Conservation (phyloP, 2,329 filamentous ascomycete species). For the Neofusicoccum cordaticola region DNA sequence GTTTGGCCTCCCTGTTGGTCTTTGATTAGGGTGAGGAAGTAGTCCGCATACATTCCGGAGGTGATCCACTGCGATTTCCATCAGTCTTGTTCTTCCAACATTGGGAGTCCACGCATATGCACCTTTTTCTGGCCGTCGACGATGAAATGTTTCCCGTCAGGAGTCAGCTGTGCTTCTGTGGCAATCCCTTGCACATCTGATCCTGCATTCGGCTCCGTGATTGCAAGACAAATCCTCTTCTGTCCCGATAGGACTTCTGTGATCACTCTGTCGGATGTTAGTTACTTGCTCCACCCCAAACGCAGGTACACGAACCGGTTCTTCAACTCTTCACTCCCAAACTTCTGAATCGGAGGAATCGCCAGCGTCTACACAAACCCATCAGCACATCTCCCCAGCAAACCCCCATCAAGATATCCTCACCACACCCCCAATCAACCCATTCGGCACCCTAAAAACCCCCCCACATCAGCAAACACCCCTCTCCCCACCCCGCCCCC, state of each 20-base stretch:
- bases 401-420: neutral
- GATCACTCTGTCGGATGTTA: conserved; percentile 36
- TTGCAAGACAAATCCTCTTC: conserved; percentile 31
- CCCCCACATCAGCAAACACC: conserved; percentile 20
- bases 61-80: conserved; percentile 39
- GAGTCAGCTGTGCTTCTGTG: conserved; percentile 45
- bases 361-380: conserved; percentile 43
- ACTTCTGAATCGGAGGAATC: conserved; percentile 30
- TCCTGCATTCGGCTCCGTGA: conserved; percentile 49
- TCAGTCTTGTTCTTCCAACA: neutral
- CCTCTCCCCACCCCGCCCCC: no score
- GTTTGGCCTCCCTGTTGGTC: conserved; percentile 28
- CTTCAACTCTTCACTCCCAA: conserved; percentile 23
- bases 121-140: conserved; percentile 40
- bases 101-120: neutral
- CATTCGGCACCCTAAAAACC: conserved; percentile 7
- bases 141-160: conserved; percentile 32
- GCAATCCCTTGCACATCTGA: conserved; percentile 29
- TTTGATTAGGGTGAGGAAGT: conserved; percentile 31
- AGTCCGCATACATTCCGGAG: conserved; percentile 34
- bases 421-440: neutral
- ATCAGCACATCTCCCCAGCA: neutral
- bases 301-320: neutral
- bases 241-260: conserved; percentile 28
- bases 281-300: conserved; percentile 16